Evolutionary conservation across 2,329 filamentous ascomycete species (phyloP).

Genomic region (Claviceps humidiphila): DNA sequence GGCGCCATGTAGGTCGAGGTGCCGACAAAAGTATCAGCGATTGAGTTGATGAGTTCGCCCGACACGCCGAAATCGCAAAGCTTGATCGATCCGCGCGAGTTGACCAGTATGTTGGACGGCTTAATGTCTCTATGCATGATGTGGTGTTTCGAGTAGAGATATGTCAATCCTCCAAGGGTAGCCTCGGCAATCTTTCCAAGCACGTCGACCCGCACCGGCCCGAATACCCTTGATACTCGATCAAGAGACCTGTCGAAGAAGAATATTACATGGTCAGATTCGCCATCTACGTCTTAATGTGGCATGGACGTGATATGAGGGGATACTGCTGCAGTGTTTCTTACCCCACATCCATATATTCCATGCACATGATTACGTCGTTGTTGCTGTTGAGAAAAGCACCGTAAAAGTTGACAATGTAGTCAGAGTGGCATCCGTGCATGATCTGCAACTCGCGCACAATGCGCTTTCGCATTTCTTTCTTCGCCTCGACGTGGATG

Average conservation of each 20-base stretch:
- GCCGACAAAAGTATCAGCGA: slow-evolving; percentile 95
- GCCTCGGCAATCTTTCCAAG: slow-evolving; percentile 96
- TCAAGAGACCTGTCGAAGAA: slow-evolving; percentile 60
- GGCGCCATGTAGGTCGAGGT: slow-evolving; percentile 99
- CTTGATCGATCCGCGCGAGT: slow-evolving; percentile 89
- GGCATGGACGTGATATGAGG: neutral
- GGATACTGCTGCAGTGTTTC: slow-evolving; percentile 20
- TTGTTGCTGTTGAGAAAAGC: slow-evolving; percentile 94
- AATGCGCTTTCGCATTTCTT: slow-evolving; percentile 91
- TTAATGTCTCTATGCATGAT: slow-evolving; percentile 99
- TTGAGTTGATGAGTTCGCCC: slow-evolving; percentile 91
- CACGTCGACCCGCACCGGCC: slow-evolving; percentile 88
- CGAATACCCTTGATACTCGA: slow-evolving; percentile 85
- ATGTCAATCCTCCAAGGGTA: slow-evolving; percentile 82
- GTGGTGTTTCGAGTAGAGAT: slow-evolving; percentile 87
- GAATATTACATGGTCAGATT: neutral
- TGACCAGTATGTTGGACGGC: slow-evolving; percentile 92
- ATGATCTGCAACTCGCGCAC: slow-evolving; percentile 96
- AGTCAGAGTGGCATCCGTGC: slow-evolving; percentile 92
- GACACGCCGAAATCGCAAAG: slow-evolving; percentile 98
- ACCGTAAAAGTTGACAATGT: slow-evolving; percentile 96
- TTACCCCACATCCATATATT: slow-evolving; percentile 98
- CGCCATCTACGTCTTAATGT: neutral
- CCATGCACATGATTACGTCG: slow-evolving; percentile 99
- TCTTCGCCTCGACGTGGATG: slow-evolving; percentile 96